phyloP scores from a whole-genome alignment of 2,329 filamentous ascomycete genomes.

The Colletotrichum abscissum region DNA sequence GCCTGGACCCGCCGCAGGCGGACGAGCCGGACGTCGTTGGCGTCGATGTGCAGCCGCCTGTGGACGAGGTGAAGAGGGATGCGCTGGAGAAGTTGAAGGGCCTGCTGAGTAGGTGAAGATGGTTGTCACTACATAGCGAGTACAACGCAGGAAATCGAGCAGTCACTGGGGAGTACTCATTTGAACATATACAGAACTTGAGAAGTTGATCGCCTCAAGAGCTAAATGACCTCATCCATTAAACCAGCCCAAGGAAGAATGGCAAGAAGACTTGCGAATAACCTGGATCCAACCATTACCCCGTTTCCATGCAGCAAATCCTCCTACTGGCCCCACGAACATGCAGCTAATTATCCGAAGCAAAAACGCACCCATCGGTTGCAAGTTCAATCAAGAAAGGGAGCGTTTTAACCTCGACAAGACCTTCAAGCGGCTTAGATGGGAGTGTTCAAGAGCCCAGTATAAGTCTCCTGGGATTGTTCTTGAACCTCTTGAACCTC shows the following conservation, averaged over 20 bases:
- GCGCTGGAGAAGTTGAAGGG: constrained; percentile 44
- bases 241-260: not conserved
- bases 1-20: constrained; percentile 71
- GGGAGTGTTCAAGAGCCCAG: not conserved
- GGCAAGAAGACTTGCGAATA: not conserved
- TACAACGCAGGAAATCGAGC: not conserved
- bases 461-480: not conserved
- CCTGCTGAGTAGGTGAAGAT: not conserved
- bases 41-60: constrained; percentile 58
- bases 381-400: too few species aligned
- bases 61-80: constrained; percentile 57
- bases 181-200: not conserved
- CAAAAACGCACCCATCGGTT: not conserved
- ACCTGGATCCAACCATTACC: not conserved
- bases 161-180: not conserved
- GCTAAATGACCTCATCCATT: not conserved
- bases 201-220: not conserved
- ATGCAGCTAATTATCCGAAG: not conserved
- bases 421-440: not conserved
- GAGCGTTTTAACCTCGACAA: not conserved
- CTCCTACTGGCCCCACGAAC: not conserved
- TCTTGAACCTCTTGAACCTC: not conserved
- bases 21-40: constrained; percentile 66
- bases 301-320: not conserved
- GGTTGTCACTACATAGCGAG: not conserved